Conservation (phyloP, 176 grass and related monocot species). For the Olyra latifolia region DNA sequence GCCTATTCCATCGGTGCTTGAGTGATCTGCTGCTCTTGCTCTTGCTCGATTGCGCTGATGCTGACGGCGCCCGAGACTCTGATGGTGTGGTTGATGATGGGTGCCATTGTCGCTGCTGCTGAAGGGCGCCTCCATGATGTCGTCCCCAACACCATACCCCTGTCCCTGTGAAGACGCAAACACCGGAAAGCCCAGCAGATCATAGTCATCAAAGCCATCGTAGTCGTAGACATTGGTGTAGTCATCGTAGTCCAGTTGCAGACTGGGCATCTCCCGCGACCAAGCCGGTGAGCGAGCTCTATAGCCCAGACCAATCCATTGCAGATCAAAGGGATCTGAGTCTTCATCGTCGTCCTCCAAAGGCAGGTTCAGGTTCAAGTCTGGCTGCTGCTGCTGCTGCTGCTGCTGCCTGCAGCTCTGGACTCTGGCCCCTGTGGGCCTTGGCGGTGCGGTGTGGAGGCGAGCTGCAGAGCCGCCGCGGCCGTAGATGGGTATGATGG, state of each 20-base stretch:
- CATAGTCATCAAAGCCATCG: slow-evolving; percentile 2
- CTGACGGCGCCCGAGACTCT: not conserved
- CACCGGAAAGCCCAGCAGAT: not conserved
- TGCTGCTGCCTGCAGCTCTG: slow-evolving; percentile 47
- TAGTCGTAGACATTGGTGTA: not conserved
- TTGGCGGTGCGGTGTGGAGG: slow-evolving; percentile 29
- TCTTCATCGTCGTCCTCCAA: not conserved
- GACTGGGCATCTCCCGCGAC: too few relatives aligned
- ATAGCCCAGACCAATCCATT: not conserved
- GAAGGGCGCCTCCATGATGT: too few relatives aligned
- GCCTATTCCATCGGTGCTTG: not conserved
- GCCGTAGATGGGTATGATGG: slow-evolving; percentile 77
- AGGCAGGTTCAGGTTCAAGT: too few relatives aligned
- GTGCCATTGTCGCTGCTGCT: too few relatives aligned
- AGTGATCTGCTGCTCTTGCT: slow-evolving; percentile 14
- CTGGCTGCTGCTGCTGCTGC: not conserved
- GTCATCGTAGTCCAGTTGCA: not conserved
- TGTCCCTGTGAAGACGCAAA: not conserved
- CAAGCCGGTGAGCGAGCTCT: not conserved
- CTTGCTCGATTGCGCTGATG: not conserved
- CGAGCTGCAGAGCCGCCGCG: slow-evolving; percentile 57
- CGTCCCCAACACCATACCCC: not conserved
- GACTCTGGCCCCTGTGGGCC: slow-evolving; percentile 39
- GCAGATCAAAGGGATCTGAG: slow-evolving; percentile 15
- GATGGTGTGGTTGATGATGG: not conserved